These are phyloP conservation scores for Phytophthora pisi DNA, from an alignment of 352 stramenopile species.

Conservation along the genomic window DNA sequence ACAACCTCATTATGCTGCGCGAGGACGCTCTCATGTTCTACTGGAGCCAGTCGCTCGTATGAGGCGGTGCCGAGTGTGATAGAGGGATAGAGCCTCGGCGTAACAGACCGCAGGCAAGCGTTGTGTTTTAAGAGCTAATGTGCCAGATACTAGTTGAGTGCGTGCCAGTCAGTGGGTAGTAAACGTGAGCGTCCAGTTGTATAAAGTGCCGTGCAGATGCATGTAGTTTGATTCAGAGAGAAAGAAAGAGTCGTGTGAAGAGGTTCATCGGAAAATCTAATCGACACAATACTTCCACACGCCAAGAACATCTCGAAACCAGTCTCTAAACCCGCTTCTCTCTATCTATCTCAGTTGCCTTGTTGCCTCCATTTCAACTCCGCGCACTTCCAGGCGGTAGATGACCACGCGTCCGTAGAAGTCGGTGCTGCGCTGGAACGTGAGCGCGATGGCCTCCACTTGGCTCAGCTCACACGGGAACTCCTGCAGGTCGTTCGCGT, in stretches of 20 bases:
- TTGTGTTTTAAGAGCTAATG: conserved; percentile 31
- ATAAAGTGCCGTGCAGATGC: conserved; percentile 17
- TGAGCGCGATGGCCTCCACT: conserved; percentile 52
- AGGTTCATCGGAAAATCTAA: conserved; percentile 27
- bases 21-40: conserved; percentile 89
- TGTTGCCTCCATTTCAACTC: conserved; percentile 26
- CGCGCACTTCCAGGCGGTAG: conserved; percentile 58
- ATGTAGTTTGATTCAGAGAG: conserved; percentile 9
- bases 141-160: conserved; percentile 18
- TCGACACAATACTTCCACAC: background rate
- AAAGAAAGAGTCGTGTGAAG: background rate
- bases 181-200: conserved; percentile 16
- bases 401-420: conserved; percentile 80
- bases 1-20: conserved; percentile 84
- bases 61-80: conserved; percentile 14
- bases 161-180: conserved; percentile 16
- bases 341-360: background rate
- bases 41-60: conserved; percentile 83
- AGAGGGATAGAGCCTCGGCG: conserved; percentile 26
- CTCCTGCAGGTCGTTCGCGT: conserved; percentile 64
- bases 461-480: conserved; percentile 36
- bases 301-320: background rate
- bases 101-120: conserved; percentile 15
- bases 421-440: conserved; percentile 67
- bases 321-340: no score